Evolutionary conservation across 2,329 filamentous ascomycete genomes (phyloP), one percentile per base, ranked within the genome.

Genomic region (Sclerotiophoma versabilis): DNA sequence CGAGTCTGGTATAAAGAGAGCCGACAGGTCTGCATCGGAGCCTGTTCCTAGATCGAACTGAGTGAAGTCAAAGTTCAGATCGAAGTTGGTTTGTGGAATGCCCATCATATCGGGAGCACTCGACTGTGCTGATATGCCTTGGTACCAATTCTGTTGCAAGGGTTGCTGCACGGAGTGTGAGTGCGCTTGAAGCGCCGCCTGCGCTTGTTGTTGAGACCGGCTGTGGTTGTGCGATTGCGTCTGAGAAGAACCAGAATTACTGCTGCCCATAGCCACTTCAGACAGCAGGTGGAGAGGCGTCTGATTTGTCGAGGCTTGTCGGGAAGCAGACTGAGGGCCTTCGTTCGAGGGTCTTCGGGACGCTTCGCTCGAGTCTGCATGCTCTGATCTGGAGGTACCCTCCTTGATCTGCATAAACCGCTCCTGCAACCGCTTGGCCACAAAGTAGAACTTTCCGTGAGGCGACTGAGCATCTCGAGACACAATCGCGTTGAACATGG

Each of bases 401-500:
- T 80, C 78, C 61, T 76, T 74, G 63, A 76, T 74, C 43, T 72
- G 67, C 25, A 65, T 67, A 57, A 81, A 80, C 61, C 77, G 79
- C 42, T 80, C 77, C 30, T 75, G 72, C 4, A 81, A 67, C 11
- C 79, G 70, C 30, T 75, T 72, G 23, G 80, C 73, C 22, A 82
- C 80, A 36, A 75, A 75, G 53, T 79, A 72, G 39, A 81, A 77
- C 57, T 82, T 82, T 2, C 76, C 75, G 52, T 80, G 77, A 3
- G 78, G 78, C 14, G 73, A 74, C 45, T 76, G 69, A n/a, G 68
- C 65, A 49, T 77, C 75, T 20, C 69, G 71, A 7, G 70, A 71
- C 11, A 79, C 66, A 49, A 80, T 76, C 7, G 69, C 69, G 63
- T 76, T 68, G 70, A 79, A 81, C 73, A 81, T 70, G 32, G 70